Evolutionary conservation across 208 protist species (phyloP), one percentile per base, ranked within the genome.

Genomic region (Trypanosoma grayi): DNA sequence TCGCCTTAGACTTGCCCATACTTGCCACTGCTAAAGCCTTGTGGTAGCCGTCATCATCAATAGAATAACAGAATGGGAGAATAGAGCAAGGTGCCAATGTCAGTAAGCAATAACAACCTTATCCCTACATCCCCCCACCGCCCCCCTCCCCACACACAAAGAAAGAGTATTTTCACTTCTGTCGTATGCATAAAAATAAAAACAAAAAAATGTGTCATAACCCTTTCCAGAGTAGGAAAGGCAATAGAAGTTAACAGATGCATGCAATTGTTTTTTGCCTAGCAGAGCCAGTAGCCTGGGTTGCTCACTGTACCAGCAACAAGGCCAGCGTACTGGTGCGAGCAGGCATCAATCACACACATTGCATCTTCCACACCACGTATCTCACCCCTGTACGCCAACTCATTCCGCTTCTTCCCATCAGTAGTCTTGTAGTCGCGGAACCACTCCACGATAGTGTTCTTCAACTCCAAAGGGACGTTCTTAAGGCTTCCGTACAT

Each of bases 381-480:
- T 24, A 96, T 77, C 36, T 87, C 71, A 3, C 72, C 81, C 20
- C 78, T 48, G 44, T 93, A 92, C 9, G 70, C 87, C 43, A 97
- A 93, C 34, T 83, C 76, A 63, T 98, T 98, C 63, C 76, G 71
- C 41, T 76, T 74, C 70, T 96, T 97, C 8, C 92, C 92, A 37
- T 98, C 94, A 10, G 90, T 78, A 18, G 90, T 95, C 60, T 98
- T 98, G 72, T 98, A 98, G 52, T 91, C 87, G 36, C 75, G 70
- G 51, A 97, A 96, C 92, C 94, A 98, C 52, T 90, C 62, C 0
- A 87, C 52, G 45, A 97, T 82, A 2, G 40, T 59, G 7, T 59
- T 51, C 54, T 75, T 69, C 8, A 90, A 43, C 1, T 74, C 74
- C 28, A 53, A 54, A 5, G 88, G 85, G 9, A 94, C 80, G 28